Percentiles rank a stretch among this genome's conserved stretches.
Conservation (phyloP, 2,329 filamentous ascomycete genomes). For the Calonectria ilicicola region DNA sequence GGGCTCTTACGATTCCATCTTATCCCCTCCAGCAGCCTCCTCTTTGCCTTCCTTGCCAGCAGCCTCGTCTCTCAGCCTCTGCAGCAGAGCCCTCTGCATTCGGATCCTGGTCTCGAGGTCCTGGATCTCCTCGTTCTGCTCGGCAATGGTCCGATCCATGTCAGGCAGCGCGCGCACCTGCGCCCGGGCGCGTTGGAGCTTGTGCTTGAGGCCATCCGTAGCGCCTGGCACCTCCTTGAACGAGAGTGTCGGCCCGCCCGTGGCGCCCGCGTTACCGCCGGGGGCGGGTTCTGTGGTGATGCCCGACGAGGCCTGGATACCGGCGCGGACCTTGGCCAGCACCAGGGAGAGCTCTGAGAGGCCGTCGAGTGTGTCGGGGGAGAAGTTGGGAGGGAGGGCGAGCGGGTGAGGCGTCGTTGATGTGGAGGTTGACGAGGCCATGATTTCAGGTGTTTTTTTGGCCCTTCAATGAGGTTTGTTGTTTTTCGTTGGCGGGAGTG, state of each 20-base stretch:
- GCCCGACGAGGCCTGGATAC: conserved; percentile 55
- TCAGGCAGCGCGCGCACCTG: conserved; percentile 77
- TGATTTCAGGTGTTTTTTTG: conserved; percentile 17
- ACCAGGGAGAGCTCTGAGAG: conserved; percentile 85
- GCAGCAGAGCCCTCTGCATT: conserved; percentile 71
- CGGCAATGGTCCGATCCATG: conserved; percentile 72
- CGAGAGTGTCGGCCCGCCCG: conserved; percentile 53
- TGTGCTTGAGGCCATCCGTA: conserved; percentile 83
- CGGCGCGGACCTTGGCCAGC: conserved; percentile 77
- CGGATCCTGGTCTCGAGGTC: conserved; percentile 74
- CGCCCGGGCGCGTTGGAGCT: conserved; percentile 81
- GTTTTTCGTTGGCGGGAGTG: neutral
- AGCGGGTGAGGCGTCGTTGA: conserved; percentile 53
- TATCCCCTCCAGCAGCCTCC: conserved; percentile 44
- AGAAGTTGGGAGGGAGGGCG: conserved; percentile 72
- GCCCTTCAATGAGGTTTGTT: neutral
- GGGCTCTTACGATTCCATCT: conserved; percentile 55
- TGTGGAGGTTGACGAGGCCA: conserved; percentile 44
- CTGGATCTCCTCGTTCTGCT: conserved; percentile 78
- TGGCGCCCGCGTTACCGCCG: conserved; percentile 46
- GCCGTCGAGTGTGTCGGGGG: conserved; percentile 87
- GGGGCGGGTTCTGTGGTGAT: conserved; percentile 54
- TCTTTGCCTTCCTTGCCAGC: conserved; percentile 50
- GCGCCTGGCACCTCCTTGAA: conserved; percentile 84
- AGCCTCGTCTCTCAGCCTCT: conserved; percentile 61